Evolutionary conservation across 768 basidiomycete species (phyloP).

Genomic region (Boletellus ananiceps): DNA sequence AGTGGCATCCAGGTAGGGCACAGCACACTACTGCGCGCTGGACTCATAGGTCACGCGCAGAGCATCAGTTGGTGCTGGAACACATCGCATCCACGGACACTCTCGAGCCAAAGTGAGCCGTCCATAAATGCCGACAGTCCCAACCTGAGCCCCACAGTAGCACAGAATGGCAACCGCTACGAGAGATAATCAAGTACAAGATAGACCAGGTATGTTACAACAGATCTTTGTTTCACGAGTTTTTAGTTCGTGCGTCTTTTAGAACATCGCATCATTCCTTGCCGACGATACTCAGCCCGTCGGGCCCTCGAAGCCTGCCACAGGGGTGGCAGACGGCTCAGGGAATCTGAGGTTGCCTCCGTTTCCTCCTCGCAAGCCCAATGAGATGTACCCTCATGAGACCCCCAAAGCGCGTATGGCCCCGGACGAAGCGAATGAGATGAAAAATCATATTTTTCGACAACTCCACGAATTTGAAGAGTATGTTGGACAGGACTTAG

Average conservation of each 20-base stretch:
- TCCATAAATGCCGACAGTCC: background rate
- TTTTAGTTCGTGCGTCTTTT: conserved; percentile 1
- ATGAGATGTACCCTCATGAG: conserved; percentile 47
- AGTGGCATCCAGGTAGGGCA: conserved; percentile 50
- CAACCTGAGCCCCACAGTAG: conserved; percentile 33
- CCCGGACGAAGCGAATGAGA: conserved; percentile 53
- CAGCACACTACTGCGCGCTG: background rate
- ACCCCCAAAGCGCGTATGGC: conserved; percentile 56
- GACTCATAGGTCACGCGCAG: conserved; percentile 33
- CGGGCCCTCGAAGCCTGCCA: conserved; percentile 41
- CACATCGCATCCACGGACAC: conserved; percentile 61
- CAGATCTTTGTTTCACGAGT: background rate
- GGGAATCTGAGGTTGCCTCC: conserved; percentile 71
- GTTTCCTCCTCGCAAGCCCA: conserved; percentile 57
- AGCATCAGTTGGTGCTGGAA: conserved; percentile 54
- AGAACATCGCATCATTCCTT: conserved; percentile 53
- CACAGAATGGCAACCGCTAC: conserved; percentile 64
- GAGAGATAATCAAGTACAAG: conserved; percentile 69
- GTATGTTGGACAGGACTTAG: conserved; percentile 38
- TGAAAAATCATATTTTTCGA: conserved; percentile 52
- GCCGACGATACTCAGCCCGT: conserved; percentile 32
- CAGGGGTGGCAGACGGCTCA: conserved; percentile 25
- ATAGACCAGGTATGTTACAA: conserved; percentile 51
- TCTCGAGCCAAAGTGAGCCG: conserved; percentile 47
- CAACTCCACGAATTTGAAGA: conserved; percentile 73